Conservation (phyloP, 305 asterid species). For the Plantago lanceolata region DNA sequence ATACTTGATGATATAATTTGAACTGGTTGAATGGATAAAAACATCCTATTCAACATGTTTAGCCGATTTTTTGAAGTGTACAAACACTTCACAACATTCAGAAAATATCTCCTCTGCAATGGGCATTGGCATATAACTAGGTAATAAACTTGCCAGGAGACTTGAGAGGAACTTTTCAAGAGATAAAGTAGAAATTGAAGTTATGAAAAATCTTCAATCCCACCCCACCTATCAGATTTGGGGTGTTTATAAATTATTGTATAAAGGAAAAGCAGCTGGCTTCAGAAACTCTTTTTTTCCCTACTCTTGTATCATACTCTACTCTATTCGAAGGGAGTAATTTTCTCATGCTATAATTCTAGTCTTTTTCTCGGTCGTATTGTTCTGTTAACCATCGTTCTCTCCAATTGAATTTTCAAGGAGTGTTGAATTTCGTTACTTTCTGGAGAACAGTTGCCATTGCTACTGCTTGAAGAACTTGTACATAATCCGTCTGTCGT, state of each 20-base stretch:
- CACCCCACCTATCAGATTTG: not conserved
- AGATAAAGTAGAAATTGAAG: not conserved
- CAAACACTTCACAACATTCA: constrained; percentile 14
- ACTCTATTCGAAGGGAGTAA: not conserved
- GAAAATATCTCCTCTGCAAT: not conserved
- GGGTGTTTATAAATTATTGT: constrained; percentile 5
- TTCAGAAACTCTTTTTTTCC: not conserved
- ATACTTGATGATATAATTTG: constrained; percentile 18
- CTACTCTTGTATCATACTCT: not conserved
- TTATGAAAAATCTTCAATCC: not conserved
- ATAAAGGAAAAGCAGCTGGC: not conserved
- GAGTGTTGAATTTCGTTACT: not conserved
- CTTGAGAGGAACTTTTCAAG: not conserved
- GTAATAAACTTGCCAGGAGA: constrained; percentile 18
- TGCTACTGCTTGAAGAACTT: not conserved
- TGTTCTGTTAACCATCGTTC: too few species aligned
- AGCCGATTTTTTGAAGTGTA: constrained; percentile 10
- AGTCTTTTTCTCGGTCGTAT: not conserved
- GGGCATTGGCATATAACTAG: not conserved
- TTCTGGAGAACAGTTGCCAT: not conserved
- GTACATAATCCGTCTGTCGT: not conserved
- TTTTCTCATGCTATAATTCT: not conserved
- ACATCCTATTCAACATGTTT: constrained; percentile 3
- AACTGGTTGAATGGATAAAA: constrained; percentile 25
- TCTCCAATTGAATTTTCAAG: too few species aligned